Evolutionary conservation across 768 basidiomycete species (phyloP), one percentile per base, ranked within the genome.

Genomic region (Leccinum sublutescens): DNA sequence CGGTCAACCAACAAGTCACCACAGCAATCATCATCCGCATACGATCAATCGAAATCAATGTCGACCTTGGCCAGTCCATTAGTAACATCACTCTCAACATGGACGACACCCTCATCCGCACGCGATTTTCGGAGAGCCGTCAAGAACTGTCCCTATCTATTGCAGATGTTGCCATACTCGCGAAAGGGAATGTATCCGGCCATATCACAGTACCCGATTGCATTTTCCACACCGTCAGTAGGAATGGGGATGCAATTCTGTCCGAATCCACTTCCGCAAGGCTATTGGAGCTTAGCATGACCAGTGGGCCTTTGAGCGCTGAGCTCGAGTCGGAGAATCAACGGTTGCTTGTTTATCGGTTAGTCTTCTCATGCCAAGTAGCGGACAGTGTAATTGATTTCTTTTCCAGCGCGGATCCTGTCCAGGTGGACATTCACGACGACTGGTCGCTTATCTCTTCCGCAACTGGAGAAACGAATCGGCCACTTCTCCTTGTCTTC

Each of bases 1-100:
- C 31, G 15, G 53, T 59, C 50, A 75, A 73, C 52, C 79, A 79
- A 63, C 79, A 78, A 10, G 76, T 93, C 52, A 84, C 79, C 3
- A 90, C 86, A 7, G 75, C 80, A 2, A 70, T 92, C 25, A 76
- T 95, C 14, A 66, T 94, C 55, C 86, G 89, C 34, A 78, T 95
- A 50, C 85, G 92, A 21, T 82, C 81, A 51, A 84, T 95, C 55
- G 82, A 82, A 33, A 76, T 97, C 40, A 84, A 87, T 51, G 82
- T 91, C 6, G 91, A 97, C 68, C 82, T 98, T 27, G 93, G 93
- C 8, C 89, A 91, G 66, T 89, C 90, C 1, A 95, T 98, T 64
- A 87, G 88, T 57, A 80, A 79, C 29, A 76, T 90, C 51, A 83
- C 81, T 29, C 76, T 97, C 27, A 80, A 86, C 59, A 76, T 95